phyloP scores from a whole-genome alignment of 495 filamentous ascomycete species.

The Ascodesmis nigricans region DNA sequence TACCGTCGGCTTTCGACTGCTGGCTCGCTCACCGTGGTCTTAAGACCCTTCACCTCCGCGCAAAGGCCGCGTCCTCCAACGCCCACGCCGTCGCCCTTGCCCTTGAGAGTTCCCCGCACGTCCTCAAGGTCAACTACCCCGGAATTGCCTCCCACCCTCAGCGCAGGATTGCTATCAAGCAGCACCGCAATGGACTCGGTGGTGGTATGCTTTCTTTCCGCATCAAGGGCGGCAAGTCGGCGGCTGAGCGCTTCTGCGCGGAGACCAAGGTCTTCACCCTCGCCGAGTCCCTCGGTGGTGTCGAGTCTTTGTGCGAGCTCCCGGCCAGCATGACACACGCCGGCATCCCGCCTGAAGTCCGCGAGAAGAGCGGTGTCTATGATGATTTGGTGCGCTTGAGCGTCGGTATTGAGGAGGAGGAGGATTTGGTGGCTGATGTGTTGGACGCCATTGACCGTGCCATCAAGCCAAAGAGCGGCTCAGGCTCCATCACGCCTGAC shows the following conservation, averaged over 20 bases:
- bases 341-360: conserved; percentile 72
- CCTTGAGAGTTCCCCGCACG: conserved; percentile 59
- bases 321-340: conserved; percentile 90
- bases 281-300: conserved; percentile 78
- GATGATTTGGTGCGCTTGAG: conserved; percentile 90
- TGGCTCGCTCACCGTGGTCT: conserved; percentile 97
- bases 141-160: conserved; percentile 73
- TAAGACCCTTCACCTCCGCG: conserved; percentile 90
- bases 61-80: conserved; percentile 60
- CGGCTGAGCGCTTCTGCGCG: conserved; percentile 83
- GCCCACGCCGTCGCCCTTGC: conserved; percentile 54
- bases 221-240: conserved; percentile 65
- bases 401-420: conserved; percentile 80
- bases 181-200: conserved; percentile 86
- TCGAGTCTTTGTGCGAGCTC: conserved; percentile 80
- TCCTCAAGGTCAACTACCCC: conserved; percentile 83
- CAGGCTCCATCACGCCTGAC: conserved; percentile 5
- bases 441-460: conserved; percentile 62
- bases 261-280: conserved; percentile 74
- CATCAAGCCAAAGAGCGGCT: conserved; percentile 30
- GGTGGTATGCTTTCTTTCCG: conserved; percentile 97
- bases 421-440: conserved; percentile 68
- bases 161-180: conserved; percentile 58
- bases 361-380: conserved; percentile 83
- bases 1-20: conserved; percentile 86